Evolutionary conservation across 75 land plant species (phyloP), one percentile per base, ranked within the genome.

Genomic region (Azolla pinnata): DNA sequence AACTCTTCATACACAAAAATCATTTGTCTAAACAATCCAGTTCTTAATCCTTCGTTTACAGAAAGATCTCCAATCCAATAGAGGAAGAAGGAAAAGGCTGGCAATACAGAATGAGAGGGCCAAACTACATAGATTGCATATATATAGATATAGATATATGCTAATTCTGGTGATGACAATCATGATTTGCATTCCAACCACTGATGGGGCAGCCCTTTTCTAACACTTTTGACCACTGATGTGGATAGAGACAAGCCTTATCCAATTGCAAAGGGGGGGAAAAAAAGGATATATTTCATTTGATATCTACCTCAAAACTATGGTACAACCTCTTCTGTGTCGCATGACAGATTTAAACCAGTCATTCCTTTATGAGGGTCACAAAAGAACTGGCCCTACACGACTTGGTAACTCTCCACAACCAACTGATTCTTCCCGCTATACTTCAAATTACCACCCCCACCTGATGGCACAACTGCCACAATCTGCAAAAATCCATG

Each of bases 351-450:
- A 5, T 35, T 12, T 12, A 5, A 5, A 28, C 30, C 1, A n/a
- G 0, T 21, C 16, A 21, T 44, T n/a, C n/a, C n/a, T n/a, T n/a
- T n/a, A n/a, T n/a, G n/a, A n/a, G n/a, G n/a, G n/a, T n/a, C n/a
- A n/a, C n/a, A n/a, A n/a, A n/a, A n/a, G n/a, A n/a, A n/a, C n/a
- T n/a, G n/a, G n/a, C n/a, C n/a, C n/a, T 67, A 74, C 33, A 74
- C 71, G 51, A 75, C 78, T 59, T 75, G 78, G 33, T 75, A 75
- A 44, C 63, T 75, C n/a, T 75, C 73, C 28, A 56, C 67, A 27
- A 75, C 63, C 32, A 75, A 54, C 54, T 69, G 68, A 14, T 67
- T 69, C 32, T 56, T 34, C 20, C 66, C 40, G 21, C 56, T 59
- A 45, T 63, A 65, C 30, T 52, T 68, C 48, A 64, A 25, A 58